phyloP scores from a whole-genome alignment of 2,329 filamentous ascomycete genomes.

The Alternaria burnsii region DNA sequence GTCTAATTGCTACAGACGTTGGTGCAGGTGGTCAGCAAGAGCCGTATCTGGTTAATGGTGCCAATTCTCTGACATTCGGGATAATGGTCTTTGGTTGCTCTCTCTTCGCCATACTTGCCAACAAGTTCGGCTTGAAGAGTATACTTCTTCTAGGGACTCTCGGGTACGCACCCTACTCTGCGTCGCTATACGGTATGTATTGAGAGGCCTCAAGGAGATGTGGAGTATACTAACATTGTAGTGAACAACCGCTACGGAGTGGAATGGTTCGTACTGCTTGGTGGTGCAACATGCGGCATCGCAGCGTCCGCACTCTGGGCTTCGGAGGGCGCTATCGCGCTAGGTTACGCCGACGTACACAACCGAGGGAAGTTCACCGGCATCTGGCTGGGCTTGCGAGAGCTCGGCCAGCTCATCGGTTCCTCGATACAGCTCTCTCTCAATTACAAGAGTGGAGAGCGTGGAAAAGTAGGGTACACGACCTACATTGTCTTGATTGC shows the following conservation, averaged over 20 bases:
- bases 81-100: constrained; percentile 53
- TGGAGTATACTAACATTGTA: constrained; percentile 12
- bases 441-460: constrained; percentile 55
- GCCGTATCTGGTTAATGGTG: constrained; percentile 53
- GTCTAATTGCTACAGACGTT: constrained; percentile 20
- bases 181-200: constrained; percentile 18
- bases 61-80: constrained; percentile 56
- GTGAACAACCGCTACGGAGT: constrained; percentile 45
- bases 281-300: constrained; percentile 46
- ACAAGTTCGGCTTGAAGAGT: constrained; percentile 50
- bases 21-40: constrained; percentile 42
- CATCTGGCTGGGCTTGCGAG: constrained; percentile 63
- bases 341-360: constrained; percentile 58
- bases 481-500: constrained; percentile 54
- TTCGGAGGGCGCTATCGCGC: constrained; percentile 52
- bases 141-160: constrained; percentile 42
- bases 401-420: constrained; percentile 63
- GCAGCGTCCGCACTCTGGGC: constrained; percentile 53
- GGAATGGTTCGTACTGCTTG: constrained; percentile 48
- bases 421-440: constrained; percentile 61
- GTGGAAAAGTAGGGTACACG: constrained; percentile 58
- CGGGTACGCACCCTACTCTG: constrained; percentile 44
- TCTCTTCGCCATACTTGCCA: constrained; percentile 35
- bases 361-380: constrained; percentile 58
- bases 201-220: background rate